Percentiles rank a stretch among this genome's conserved stretches.
phyloP scores from a whole-genome alignment of 2,329 filamentous ascomycete genomes.

The Neonectria ditissima region DNA sequence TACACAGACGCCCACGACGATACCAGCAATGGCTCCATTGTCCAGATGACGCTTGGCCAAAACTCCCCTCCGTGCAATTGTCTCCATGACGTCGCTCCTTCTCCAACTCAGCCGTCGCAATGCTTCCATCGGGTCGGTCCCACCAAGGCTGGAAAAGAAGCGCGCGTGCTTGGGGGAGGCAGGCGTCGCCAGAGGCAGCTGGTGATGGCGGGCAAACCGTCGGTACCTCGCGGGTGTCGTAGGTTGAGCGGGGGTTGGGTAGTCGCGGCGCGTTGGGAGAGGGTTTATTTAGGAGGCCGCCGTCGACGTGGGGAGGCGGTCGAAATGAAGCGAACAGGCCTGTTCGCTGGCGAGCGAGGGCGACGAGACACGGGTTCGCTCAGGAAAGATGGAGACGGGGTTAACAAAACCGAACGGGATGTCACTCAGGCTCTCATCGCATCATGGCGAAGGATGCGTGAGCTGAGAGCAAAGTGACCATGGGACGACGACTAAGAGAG shows the following conservation, averaged over 20 bases:
- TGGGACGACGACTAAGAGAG: slow-evolving; percentile 19
- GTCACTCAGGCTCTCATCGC: slow-evolving; percentile 34
- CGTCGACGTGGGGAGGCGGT: slow-evolving; percentile 31
- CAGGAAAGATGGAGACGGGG: slow-evolving; percentile 16
- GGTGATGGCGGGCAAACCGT: slow-evolving; percentile 28
- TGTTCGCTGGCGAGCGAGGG: slow-evolving; percentile 30
- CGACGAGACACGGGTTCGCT: slow-evolving; percentile 33
- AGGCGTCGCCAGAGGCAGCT: slow-evolving; percentile 35
- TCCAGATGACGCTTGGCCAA: slow-evolving; percentile 46
- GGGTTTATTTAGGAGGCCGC: slow-evolving; percentile 43
- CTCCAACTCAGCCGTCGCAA: slow-evolving; percentile 36
- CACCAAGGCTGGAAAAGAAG: slow-evolving; percentile 17
- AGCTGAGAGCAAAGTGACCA: slow-evolving; percentile 23
- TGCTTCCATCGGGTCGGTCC: slow-evolving; percentile 38
- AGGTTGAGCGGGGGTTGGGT: slow-evolving; percentile 35
- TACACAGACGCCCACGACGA: slow-evolving; percentile 52
- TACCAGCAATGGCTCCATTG: slow-evolving; percentile 53
- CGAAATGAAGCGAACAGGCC: slow-evolving; percentile 28
- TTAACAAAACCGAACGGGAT: slow-evolving; percentile 25
- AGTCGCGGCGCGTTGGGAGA: slow-evolving; percentile 27
- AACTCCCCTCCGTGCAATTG: slow-evolving; percentile 34
- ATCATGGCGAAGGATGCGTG: slow-evolving; percentile 34
- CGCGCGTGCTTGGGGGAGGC: slow-evolving; percentile 15
- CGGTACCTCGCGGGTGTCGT: slow-evolving; percentile 31
- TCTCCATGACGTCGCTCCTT: slow-evolving; percentile 40